A percentile compares a stretch with the other conserved stretches of the same genome.
Evolutionary conservation across 495 filamentous ascomycete genomes (phyloP).

Genomic region (Neohortaea acidophila): DNA sequence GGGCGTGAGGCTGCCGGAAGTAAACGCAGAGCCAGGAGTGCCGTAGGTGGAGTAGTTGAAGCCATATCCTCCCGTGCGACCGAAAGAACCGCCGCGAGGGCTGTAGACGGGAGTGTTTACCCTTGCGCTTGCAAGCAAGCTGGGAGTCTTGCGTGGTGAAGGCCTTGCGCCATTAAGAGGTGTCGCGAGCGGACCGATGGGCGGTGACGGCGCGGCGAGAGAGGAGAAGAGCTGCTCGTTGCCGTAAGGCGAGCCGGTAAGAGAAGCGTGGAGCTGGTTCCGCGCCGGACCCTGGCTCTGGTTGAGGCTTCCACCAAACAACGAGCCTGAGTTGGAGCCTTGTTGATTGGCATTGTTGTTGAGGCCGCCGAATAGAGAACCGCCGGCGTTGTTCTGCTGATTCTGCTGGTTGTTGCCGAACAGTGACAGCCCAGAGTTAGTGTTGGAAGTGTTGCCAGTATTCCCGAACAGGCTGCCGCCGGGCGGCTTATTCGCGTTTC

Average conservation of each 20-base stretch:
- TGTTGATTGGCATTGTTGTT: conserved; percentile 24
- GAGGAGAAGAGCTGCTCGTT: conserved; percentile 63
- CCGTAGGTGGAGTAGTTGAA: conserved; percentile 84
- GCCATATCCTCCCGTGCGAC: conserved; percentile 55
- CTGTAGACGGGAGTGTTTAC: conserved; percentile 56
- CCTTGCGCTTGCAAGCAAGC: conserved; percentile 46
- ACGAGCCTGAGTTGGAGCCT: conserved; percentile 15
- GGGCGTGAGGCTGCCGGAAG: conserved; percentile 51
- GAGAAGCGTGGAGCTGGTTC: conserved; percentile 49
- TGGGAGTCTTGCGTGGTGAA: conserved; percentile 75
- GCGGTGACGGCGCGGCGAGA: conserved; percentile 45
- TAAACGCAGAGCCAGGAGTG: conserved; percentile 56
- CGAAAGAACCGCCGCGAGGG: conserved; percentile 22
- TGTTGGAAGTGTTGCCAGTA: conserved; percentile 15
- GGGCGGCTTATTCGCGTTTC: conserved; percentile 3
- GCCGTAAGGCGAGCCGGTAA: conserved; percentile 72
- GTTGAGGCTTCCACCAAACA: conserved; percentile 37
- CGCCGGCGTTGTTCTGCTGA: conserved; percentile 16
- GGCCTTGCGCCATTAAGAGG: conserved; percentile 65
- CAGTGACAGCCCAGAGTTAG: conserved; percentile 24
- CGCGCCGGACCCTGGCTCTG: conserved; percentile 24
- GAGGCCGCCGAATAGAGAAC: conserved; percentile 20
- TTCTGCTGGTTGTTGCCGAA: conserved; percentile 23
- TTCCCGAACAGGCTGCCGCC: conserved; percentile 13
- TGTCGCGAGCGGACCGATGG: conserved; percentile 72